Base-by-base conservation (phyloP, 106 monocot genomes). In the Acanthochlamys bracteata region DNA sequence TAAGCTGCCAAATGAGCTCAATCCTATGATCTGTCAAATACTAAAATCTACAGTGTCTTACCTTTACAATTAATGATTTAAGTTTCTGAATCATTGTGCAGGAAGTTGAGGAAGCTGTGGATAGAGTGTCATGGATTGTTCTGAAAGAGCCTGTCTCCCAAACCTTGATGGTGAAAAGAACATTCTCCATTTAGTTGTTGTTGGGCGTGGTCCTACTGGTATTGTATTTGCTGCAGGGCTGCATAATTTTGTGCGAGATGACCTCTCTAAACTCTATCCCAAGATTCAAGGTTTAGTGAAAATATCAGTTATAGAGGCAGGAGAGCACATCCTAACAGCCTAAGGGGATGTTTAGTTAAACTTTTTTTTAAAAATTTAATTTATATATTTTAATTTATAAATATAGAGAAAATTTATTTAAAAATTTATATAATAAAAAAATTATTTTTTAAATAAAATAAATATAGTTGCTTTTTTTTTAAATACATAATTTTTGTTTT, bases 221-320 rank as follows among this genome's bases (percentile, higher is more conserved):
- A 75, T 86, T 71, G 86, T 82, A 68, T 82, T 86, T 82, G 86
- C 86, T 70, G 86, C 86, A 49, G 86, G 82, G 63, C 70, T 86
- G 70, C 86, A 86, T 69, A 82, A 86, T 78, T 86, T 79, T 68
- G 73, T 86, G 26, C 43, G 61, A 45, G 82, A 86, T 65, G 86
- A 86, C 71, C 25, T 86, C 24, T 46, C 70, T 0, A 74, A 82
- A 58, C n/a, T 86, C 52, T 86, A 82, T 66, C 86, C 86, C 54
- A 66, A 54, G 24, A 25, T 76, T 17, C 22, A 41, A 46, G 73
- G 82, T 19, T 66, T 86, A 19, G 76, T 76, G 57, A 82, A 68
- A 53, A 86, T 86, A 70, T 73, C 79, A 39, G 70, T 86, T 46
- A 71, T 86, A 73, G 68, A 79, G 63, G 67, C 82, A 25, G 86